phyloP scores from a whole-genome alignment of 345 rosid genomes.

The Mercurialis annua region DNA sequence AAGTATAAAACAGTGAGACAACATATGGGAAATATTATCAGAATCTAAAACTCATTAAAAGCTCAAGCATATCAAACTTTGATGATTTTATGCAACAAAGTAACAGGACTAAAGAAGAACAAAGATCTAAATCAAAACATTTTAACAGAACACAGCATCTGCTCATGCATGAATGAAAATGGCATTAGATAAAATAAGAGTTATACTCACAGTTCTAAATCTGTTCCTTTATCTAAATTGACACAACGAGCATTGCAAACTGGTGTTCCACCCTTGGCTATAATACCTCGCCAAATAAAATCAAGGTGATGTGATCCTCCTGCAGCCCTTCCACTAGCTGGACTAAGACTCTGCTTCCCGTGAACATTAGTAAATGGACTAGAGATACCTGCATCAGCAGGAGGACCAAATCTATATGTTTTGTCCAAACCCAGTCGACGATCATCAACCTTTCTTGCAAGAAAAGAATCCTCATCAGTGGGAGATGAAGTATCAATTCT shows the following conservation, averaged over 20 bases:
- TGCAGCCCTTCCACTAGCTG: slow-evolving; percentile 34
- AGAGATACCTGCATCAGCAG: slow-evolving; percentile 35
- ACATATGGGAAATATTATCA: background rate
- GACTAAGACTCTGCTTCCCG: slow-evolving; percentile 44
- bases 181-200: background rate
- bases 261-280: slow-evolving; percentile 78
- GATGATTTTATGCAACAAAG: background rate
- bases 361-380: slow-evolving; percentile 33
- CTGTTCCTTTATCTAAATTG: slow-evolving; percentile 52
- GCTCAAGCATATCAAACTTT: background rate
- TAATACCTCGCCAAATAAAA: slow-evolving; percentile 66
- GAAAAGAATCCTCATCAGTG: slow-evolving; percentile 43
- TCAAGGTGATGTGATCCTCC: slow-evolving; percentile 42
- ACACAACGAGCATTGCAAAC: slow-evolving; percentile 76
- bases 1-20: background rate
- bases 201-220: slow-evolving; percentile 55
- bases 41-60: background rate
- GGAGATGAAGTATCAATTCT: slow-evolving; percentile 55
- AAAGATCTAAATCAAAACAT: background rate
- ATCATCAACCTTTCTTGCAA: slow-evolving; percentile 51
- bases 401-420: slow-evolving; percentile 43
- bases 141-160: background rate
- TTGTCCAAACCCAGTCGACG: slow-evolving; percentile 44
- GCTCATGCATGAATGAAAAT: background rate
- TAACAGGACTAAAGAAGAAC: background rate